phyloP scores from a whole-genome alignment of 2,329 filamentous ascomycete genomes.

The Aspergillus persii region DNA sequence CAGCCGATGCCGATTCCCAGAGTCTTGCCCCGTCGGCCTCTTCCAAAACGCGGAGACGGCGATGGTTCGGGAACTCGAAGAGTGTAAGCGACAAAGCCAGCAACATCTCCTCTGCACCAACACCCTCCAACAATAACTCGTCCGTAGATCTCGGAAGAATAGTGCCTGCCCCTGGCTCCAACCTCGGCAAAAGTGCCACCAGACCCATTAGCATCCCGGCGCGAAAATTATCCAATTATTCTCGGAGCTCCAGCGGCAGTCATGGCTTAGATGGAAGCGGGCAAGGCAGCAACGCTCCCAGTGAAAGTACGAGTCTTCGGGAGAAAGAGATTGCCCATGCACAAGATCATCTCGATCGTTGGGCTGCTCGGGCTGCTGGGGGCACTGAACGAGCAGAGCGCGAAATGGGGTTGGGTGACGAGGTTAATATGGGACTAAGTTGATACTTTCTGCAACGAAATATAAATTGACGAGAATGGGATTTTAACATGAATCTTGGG shows the following conservation, averaged over 20 bases:
- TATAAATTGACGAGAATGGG: not conserved
- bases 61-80: conserved; percentile 38
- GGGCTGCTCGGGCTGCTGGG: conserved; percentile 54
- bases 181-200: conserved; percentile 20
- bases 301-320: conserved; percentile 34
- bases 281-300: conserved; percentile 27
- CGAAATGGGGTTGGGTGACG: conserved; percentile 78
- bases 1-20: conserved; percentile 24
- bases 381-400: conserved; percentile 50
- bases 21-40: conserved; percentile 28
- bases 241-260: conserved; percentile 18
- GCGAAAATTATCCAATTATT: conserved; percentile 27
- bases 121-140: conserved; percentile 18
- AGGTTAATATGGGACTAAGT: conserved; percentile 79
- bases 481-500: not conserved
- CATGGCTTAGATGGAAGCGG: conserved; percentile 19
- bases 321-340: conserved; percentile 38
- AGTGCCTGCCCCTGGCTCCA: conserved; percentile 20
- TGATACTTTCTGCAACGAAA: conserved; percentile 37
- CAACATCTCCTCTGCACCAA: conserved; percentile 19
- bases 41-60: conserved; percentile 32
- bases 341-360: conserved; percentile 52
- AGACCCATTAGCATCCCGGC: conserved; percentile 32
- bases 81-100: conserved; percentile 30
- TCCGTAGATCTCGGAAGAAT: conserved; percentile 24